Percentiles rank a stretch among this genome's conserved stretches.
phyloP scores from a whole-genome alignment of 345 rosid species.

The Acer saccharum region DNA sequence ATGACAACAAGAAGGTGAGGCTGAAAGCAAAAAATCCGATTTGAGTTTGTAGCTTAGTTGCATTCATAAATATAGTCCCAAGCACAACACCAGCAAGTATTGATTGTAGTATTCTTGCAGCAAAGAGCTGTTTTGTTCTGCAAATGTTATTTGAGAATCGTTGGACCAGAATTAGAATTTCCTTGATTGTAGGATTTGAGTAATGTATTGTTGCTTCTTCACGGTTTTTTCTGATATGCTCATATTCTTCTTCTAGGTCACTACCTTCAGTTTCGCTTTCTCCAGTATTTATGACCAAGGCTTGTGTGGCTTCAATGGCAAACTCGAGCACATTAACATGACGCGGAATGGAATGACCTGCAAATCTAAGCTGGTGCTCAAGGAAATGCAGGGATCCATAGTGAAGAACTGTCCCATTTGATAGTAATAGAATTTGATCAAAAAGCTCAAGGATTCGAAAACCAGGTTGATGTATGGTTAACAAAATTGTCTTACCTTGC shows the following conservation, averaged over 20 bases:
- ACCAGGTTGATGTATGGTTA: slow-evolving; percentile 40
- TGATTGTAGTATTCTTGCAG: slow-evolving; percentile 33
- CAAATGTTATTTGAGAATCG: slow-evolving; percentile 32
- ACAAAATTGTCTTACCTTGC: slow-evolving; percentile 30
- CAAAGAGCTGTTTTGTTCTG: slow-evolving; percentile 38
- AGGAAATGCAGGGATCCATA: slow-evolving; percentile 32
- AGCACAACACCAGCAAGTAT: slow-evolving; percentile 28
- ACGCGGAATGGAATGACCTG: slow-evolving; percentile 32
- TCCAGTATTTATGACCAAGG: slow-evolving; percentile 21
- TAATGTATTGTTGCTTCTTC: slow-evolving; percentile 19
- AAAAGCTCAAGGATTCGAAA: slow-evolving; percentile 33
- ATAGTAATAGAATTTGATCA: slow-evolving; percentile 28
- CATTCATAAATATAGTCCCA: slow-evolving; percentile 35
- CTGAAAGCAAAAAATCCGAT: slow-evolving; percentile 38
- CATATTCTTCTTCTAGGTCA: slow-evolving; percentile 1
- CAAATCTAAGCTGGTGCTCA: slow-evolving; percentile 20
- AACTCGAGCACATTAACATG: slow-evolving; percentile 38
- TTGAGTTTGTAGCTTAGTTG: slow-evolving; percentile 29
- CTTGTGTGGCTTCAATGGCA: slow-evolving; percentile 30
- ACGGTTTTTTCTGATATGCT: slow-evolving; percentile 10
- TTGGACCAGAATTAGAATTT: slow-evolving; percentile 23
- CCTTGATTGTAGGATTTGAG: slow-evolving; percentile 24
- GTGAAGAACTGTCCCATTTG: slow-evolving; percentile 31
- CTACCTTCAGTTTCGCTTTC: slow-evolving; percentile 22
- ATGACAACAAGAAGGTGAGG: slow-evolving; percentile 35